These are phyloP conservation scores for Exophiala sp. DNA, from an alignment of 2,329 filamentous ascomycete species.

Conservation along the genomic window DNA sequence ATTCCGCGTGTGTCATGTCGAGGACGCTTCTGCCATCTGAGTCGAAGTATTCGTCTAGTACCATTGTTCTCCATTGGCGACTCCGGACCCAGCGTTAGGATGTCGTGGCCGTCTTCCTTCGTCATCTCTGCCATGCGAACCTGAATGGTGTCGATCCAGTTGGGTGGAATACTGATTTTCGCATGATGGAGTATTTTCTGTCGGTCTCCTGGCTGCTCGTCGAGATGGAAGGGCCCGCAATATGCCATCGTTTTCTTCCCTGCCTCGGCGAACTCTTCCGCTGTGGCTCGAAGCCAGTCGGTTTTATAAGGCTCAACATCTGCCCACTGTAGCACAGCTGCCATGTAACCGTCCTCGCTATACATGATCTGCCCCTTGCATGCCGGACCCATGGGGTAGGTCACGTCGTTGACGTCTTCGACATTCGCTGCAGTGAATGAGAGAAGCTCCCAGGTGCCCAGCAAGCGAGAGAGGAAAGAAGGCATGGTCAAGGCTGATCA, in stretches of 20 bases:
- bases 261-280: conserved; percentile 8
- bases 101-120: conserved; percentile 10
- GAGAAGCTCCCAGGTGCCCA: conserved; percentile 21
- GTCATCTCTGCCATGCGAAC: conserved; percentile 14
- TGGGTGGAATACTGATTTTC: conserved; percentile 15
- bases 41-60: conserved; percentile 11
- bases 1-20: conserved; percentile 14
- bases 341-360: conserved; percentile 20
- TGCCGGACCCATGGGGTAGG: conserved; percentile 16
- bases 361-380: conserved; percentile 24
- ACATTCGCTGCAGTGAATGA: conserved; percentile 7
- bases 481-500: neutral
- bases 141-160: conserved; percentile 17
- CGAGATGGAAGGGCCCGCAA: conserved; percentile 18
- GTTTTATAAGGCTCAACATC: conserved; percentile 11
- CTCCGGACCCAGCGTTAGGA: conserved; percentile 14
- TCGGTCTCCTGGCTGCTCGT: conserved; percentile 10
- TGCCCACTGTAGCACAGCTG: conserved; percentile 14
- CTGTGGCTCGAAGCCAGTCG: conserved; percentile 9
- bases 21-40: conserved; percentile 18
- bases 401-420: conserved; percentile 9
- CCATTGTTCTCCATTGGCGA: conserved; percentile 9
- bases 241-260: conserved; percentile 18
- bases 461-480: conserved; percentile 14
- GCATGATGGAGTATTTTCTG: conserved; percentile 16